These are phyloP conservation scores for Termitomyces sp. DNA, from an alignment of 768 basidiomycete species.

Conservation along the genomic window DNA sequence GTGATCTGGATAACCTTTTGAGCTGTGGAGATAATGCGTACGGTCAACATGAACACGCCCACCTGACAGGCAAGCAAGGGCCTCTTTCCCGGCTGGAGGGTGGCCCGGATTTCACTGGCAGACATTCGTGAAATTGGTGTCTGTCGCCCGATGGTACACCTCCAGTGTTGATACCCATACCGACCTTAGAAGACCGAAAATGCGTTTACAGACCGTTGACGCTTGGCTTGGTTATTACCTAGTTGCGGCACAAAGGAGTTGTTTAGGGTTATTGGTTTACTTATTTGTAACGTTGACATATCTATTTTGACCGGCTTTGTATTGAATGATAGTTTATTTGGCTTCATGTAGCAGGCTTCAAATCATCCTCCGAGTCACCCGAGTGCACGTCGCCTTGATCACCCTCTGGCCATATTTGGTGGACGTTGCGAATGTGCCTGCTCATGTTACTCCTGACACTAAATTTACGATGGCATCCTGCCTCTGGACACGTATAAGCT, in stretches of 20 bases:
- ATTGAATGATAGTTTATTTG: neutral
- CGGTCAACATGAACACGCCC: neutral
- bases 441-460: constrained; percentile 71
- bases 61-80: neutral
- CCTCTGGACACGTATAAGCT: constrained; percentile 59
- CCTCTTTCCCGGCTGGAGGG: neutral
- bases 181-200: neutral
- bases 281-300: neutral
- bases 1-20: neutral
- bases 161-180: neutral
- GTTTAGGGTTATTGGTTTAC: constrained; percentile 1
- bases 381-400: constrained; percentile 14
- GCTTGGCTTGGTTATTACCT: neutral
- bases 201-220: neutral
- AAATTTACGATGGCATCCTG: constrained; percentile 61
- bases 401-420: constrained; percentile 18
- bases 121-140: neutral
- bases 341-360: constrained; percentile 1
- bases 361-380: constrained; percentile 13
- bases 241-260: neutral
- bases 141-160: neutral
- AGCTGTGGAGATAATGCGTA: neutral
- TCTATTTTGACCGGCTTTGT: neutral
- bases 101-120: too few relatives aligned
- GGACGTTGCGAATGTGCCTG: constrained; percentile 46